Conservation (phyloP, 345 rosid genomes). For the Dovyalis caffra region DNA sequence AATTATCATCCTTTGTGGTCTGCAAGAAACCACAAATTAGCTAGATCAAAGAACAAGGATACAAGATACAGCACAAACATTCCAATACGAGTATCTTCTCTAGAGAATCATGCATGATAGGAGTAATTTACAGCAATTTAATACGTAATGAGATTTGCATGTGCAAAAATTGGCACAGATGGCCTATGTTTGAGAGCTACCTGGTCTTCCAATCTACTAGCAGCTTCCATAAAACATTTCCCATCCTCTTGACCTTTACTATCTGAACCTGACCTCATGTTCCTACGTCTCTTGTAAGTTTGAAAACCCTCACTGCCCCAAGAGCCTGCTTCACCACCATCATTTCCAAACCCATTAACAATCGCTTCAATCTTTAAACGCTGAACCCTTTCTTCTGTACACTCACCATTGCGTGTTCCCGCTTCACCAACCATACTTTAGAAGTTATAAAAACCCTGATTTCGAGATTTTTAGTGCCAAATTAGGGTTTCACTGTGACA, state of each 20-base stretch:
- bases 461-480: slow-evolving; percentile 21
- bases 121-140: background rate
- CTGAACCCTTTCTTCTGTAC: slow-evolving; percentile 26
- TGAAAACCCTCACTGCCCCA: slow-evolving; percentile 39
- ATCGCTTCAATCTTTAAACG: slow-evolving; percentile 35
- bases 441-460: slow-evolving; percentile 13
- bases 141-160: background rate
- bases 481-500: slow-evolving; percentile 38
- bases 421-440: slow-evolving; percentile 47
- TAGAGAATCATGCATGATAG: background rate
- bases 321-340: slow-evolving; percentile 41
- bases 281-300: slow-evolving; percentile 78
- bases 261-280: slow-evolving; percentile 35
- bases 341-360: slow-evolving; percentile 39
- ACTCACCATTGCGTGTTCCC: slow-evolving; percentile 40
- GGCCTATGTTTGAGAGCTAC: slow-evolving; percentile 27
- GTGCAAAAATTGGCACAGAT: background rate
- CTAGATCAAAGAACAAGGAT: slow-evolving; percentile 5
- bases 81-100: background rate
- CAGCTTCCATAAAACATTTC: slow-evolving; percentile 36
- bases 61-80: background rate
- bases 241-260: slow-evolving; percentile 34
- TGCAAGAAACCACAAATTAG: slow-evolving; percentile 24
- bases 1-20: slow-evolving; percentile 15
- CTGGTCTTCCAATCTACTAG: slow-evolving; percentile 40